Conservation (phyloP, 2,329 filamentous ascomycete genomes). For the Pseudocercospora eumusae region DNA sequence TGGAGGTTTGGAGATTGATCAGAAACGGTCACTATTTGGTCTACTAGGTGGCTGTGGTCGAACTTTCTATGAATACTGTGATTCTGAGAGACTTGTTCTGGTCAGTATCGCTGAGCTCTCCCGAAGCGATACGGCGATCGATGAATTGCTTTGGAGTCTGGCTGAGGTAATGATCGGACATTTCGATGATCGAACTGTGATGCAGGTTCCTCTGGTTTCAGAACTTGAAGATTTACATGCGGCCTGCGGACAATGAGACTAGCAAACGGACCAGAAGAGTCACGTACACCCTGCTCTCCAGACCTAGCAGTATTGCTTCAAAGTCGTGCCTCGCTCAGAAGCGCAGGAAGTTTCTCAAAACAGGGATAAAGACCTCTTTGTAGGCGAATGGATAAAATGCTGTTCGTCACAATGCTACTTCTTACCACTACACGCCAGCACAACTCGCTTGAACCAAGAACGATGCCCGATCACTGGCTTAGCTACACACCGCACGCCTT, state of each 20-base stretch:
- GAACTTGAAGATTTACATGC: too few species aligned
- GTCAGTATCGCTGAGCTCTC: not conserved
- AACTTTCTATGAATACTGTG: not conserved
- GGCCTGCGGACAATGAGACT: too few species aligned
- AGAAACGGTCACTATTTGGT: too few species aligned
- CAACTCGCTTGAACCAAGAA: not conserved
- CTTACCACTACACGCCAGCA: not conserved
- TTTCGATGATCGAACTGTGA: too few species aligned
- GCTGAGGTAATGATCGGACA: not conserved
- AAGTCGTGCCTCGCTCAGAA: not conserved
- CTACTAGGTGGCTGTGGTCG: not conserved
- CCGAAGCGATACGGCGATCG: not conserved
- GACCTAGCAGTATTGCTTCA: too few species aligned
- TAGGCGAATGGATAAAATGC: not conserved
- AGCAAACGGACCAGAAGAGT: not conserved
- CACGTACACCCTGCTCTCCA: too few species aligned
- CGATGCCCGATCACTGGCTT: not conserved
- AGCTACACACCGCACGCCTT: not conserved
- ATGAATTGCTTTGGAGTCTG: not conserved
- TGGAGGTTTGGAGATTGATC: not conserved
- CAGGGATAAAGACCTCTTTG: not conserved
- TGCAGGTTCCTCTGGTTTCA: too few species aligned
- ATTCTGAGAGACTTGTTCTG: not conserved
- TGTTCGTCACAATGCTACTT: not conserved
- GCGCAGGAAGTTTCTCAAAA: not conserved